Evolutionary conservation across 2,329 filamentous ascomycete genomes (phyloP), one percentile per base, ranked within the genome.

Genomic region (Aschersonia sp.): DNA sequence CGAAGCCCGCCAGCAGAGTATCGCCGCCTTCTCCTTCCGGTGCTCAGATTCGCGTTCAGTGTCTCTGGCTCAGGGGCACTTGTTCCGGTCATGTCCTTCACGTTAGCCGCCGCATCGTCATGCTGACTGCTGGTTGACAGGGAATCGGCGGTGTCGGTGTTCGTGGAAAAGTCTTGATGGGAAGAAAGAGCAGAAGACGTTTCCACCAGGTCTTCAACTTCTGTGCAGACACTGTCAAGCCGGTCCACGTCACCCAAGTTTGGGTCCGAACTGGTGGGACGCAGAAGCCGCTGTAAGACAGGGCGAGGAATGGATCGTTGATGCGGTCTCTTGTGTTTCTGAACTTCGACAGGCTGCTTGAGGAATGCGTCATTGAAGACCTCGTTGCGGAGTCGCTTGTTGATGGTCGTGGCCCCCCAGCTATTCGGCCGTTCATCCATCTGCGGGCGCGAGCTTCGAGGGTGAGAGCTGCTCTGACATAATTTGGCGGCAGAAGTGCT

Each of bases 361-460:
- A 87, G 71, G 58, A 96, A 96, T 0, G 90, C 90, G 60, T 96
- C 89, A 40, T 88, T 86, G 58, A 96, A 83, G 1, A 96, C 88
- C 62, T 94, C 87, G 60, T 94, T 90, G 50, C 89, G 83, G 40
- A 97, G 67, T 50, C 83, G 80, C 56, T 85, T 84, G 60, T 97
- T 97, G 50, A 96, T 85, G 29, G 84, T 89, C 0, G 89, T 96
- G 12, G 88, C 87, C 6, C 90, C 89, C 89, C 90, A 96, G 57
- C 79, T 81, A 54, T 78, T 78, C 6, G 78, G 74, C 22, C 75
- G 69, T 42, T 78, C 71, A 30, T 78, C 73, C 50, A 81, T 67
- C 43, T 63, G 50, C 53, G 71, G 55, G 47, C 67, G 57, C 35
- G 48, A 42, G 42, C 54, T 52, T 30, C 46, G 44, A 40, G 51